phyloP scores from a whole-genome alignment of 345 rosid species.

The Nephelium lappaceum region DNA sequence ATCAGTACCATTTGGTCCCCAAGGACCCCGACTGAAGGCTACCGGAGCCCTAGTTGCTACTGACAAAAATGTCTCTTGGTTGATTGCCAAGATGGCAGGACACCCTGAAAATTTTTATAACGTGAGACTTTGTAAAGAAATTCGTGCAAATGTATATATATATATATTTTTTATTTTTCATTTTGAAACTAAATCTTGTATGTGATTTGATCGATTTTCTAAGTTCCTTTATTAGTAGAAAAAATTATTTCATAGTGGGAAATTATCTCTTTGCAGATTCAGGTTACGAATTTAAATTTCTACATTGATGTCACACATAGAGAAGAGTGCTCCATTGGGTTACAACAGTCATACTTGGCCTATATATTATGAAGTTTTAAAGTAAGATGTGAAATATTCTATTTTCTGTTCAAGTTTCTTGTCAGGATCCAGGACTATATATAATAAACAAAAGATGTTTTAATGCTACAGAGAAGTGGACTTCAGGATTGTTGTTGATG shows the following conservation, averaged over 20 bases:
- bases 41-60: constrained; percentile 16
- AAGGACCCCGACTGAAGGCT: constrained; percentile 41
- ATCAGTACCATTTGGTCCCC: constrained; percentile 46
- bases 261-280: background rate
- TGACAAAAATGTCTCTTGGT: constrained; percentile 28
- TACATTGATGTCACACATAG: constrained; percentile 11
- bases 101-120: constrained; percentile 17
- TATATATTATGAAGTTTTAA: constrained; percentile 14
- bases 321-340: background rate
- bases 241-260: background rate
- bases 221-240: no score
- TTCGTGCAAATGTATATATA: no score
- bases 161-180: no score
- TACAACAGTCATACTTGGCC: background rate
- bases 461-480: no score
- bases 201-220: no score
- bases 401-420: no score
- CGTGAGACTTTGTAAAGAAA: background rate
- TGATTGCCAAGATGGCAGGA: constrained; percentile 31
- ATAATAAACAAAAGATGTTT: no score
- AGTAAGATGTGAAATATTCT: constrained; percentile 11
- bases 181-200: no score
- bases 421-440: no score
- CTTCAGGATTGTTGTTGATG: no score
- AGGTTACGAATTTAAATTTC: background rate